Base-by-base conservation (phyloP, 2,329 filamentous ascomycete species). In the Neofusicoccum umdonicola region DNA sequence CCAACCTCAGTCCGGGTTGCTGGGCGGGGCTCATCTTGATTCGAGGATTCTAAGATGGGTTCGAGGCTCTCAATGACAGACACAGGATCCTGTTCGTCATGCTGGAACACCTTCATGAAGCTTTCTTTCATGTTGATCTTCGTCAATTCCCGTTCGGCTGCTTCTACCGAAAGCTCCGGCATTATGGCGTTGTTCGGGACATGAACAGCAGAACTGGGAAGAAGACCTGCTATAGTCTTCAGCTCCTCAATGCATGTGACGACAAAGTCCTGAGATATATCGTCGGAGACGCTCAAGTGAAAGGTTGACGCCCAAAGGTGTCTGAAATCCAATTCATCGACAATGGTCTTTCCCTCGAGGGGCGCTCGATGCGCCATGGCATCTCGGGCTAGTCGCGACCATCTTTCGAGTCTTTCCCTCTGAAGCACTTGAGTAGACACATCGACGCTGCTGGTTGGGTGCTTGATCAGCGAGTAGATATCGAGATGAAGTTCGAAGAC, bases 91-190 rank as follows among this genome's bases (percentile, higher is more conserved):
- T 89, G 88, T 65, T 89, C 86, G 65, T 95, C 90, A 42, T 93
- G 88, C 66, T 91, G 90, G 74, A 98, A 98, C 0, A 99, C 86
- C 42, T 89, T 91, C 58, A 93, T 84, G 77, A 99, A 98, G 76
- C 98, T 98, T 73, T 97, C 94, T 86, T 96, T 95, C 0, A 94
- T 98, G 13, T 92, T 97, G 39, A 98, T 84, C 71, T 93, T 93
- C 12, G 92, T 94, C 31, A 97, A 90, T 74, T 99, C 94, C 63
- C 92, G 88, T 67, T 98, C 93, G 7, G 95, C 89, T 0, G 92
- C 91, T n/a, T 85, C 84, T 2, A 87, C 79, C 0, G 94, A 97
- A 57, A 99, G 85, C 67, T 95, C 91, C 0, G 92, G 87, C 88
- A 99, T 96, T 19, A 93, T 85, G 1, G 87, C 85, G 72, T 97